Base-by-base conservation (phyloP, 202 grass and related monocot species). In the Brachypodium distachyon region DNA sequence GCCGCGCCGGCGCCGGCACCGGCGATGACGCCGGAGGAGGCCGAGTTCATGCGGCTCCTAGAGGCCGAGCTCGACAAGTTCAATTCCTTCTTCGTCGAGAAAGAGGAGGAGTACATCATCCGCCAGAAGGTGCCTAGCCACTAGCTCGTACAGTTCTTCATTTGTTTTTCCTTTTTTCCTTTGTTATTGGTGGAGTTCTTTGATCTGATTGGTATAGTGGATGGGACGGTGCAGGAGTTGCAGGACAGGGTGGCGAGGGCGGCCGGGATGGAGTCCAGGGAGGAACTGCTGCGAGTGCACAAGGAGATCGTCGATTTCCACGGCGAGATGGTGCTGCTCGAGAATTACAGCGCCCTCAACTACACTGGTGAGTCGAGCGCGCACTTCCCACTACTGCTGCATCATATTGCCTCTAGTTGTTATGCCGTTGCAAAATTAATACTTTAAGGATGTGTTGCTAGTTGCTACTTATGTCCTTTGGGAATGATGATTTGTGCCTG, bases 31-130 rank as follows among this genome's bases (percentile, higher is more conserved):
- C 71, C 81, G 0, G 95, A 93, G 86, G 96, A 99, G 71, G 88
- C 75, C 27, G 85, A 81, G 12, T 99, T 99, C 92, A 73, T 96
- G 87, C 77, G 47, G 8, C 86, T 99, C 66, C 87, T 99, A 18
- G 87, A 91, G 87, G 87, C 85, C 9, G 96, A 99, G 74, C 96
- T 99, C 56, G 89, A 99, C 63, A 99, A 99, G 70, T 96, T 99
- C 66, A 96, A 96, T 32, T 77, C 56, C 36, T 96, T 99, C 87
- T 99, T 96, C 80, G 87, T 89, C 12, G 96, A 96, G 81, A 96
- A 93, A 74, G 96, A 99, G 78, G 96, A 99, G 84, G 90, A 96
- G 62, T 99, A 93, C 85, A 96, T 99, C 87, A 99, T 99, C 85
- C 92, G 87, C 70, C 92, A 93, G 69, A 99, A 99, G 96, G 92